phyloP scores from a whole-genome alignment of 257 asterid species.

The Coffea canephora region DNA sequence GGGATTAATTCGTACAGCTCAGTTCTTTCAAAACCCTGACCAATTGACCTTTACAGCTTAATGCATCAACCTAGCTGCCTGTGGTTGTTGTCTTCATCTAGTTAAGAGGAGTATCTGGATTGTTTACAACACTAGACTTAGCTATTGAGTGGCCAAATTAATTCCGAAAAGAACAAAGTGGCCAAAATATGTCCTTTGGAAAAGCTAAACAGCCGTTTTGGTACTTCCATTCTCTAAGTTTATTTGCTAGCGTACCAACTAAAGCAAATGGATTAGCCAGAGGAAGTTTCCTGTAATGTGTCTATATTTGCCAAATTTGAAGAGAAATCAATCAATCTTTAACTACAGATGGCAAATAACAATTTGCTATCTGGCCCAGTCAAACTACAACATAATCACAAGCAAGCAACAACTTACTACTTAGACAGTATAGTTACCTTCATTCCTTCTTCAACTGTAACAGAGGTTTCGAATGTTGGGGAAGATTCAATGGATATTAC shows the following conservation, averaged over 20 bases:
- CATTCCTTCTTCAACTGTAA: slow-evolving; percentile 94
- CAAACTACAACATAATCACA: not conserved
- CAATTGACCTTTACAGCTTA: too few relatives aligned
- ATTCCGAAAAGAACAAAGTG: too few relatives aligned
- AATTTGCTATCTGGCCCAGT: not conserved
- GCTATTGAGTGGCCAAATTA: too few relatives aligned
- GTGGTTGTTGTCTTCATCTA: too few relatives aligned
- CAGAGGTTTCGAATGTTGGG: slow-evolving; percentile 70
- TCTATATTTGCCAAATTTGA: not conserved
- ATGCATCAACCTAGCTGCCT: too few relatives aligned
- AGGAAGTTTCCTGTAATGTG: not conserved
- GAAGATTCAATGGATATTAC: slow-evolving; percentile 76
- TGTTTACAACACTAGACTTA: too few relatives aligned
- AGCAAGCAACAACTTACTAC: not conserved
- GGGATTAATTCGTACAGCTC: too few relatives aligned
- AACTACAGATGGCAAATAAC: not conserved
- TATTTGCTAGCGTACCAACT: not conserved
- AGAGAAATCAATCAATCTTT: not conserved
- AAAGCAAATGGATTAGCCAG: not conserved
- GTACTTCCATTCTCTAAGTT: not conserved
- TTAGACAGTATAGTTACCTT: slow-evolving; percentile 50
- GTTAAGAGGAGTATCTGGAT: too few relatives aligned
- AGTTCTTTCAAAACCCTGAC: too few relatives aligned
- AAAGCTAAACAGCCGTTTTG: too few relatives aligned
- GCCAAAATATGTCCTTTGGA: too few relatives aligned